Conservation (phyloP, 177 flowering plant species). For the Telopea speciosissima region DNA sequence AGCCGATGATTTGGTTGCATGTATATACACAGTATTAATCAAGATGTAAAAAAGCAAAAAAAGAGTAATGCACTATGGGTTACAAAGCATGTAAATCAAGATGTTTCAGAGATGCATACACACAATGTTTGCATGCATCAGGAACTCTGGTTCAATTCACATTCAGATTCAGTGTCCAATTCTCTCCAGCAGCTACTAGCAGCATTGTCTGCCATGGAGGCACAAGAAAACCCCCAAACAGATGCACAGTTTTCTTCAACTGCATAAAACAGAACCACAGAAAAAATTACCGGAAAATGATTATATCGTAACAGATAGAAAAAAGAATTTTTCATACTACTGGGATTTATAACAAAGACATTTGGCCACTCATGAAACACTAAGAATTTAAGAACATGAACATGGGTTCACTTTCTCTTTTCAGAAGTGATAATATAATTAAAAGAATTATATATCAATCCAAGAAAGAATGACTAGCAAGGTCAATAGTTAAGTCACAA, state of each 20-base stretch:
- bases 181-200: slow-evolving; percentile 13
- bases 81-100: too few relatives aligned
- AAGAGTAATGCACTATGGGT: too few relatives aligned
- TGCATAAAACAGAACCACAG: slow-evolving; percentile 17
- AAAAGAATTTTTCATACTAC: not conserved
- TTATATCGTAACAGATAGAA: too few relatives aligned
- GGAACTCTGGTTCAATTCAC: slow-evolving; percentile 18
- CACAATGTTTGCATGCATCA: not conserved
- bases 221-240: slow-evolving; percentile 60
- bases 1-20: too few relatives aligned
- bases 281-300: not conserved
- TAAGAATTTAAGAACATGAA: not conserved
- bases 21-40: too few relatives aligned
- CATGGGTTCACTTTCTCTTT: not conserved
- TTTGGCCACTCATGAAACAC: not conserved
- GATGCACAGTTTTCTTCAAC: slow-evolving; percentile 75
- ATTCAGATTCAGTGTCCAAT: slow-evolving; percentile 9
- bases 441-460: too few relatives aligned
- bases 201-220: slow-evolving; percentile 17
- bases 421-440: too few relatives aligned
- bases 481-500: too few relatives aligned
- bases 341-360: too few relatives aligned
- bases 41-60: too few relatives aligned
- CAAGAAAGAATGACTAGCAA: too few relatives aligned
- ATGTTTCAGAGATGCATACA: not conserved